These are phyloP conservation scores for Barnettozyma populi DNA, from an alignment of 805 yeast species.

Conservation along the genomic window DNA sequence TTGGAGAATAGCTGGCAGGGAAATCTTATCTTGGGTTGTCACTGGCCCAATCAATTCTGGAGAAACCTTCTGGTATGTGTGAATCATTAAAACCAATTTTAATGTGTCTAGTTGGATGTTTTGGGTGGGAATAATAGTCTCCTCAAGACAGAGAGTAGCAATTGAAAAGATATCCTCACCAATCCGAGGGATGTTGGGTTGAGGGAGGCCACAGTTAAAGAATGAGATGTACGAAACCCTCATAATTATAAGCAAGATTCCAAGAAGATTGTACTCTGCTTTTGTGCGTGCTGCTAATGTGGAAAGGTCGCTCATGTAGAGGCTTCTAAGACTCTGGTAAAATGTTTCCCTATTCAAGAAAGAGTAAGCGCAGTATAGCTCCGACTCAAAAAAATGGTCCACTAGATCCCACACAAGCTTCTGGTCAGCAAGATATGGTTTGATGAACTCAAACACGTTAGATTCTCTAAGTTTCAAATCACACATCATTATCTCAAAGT, in stretches of 20 bases:
- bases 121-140: neutral
- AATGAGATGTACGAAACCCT: slow-evolving; percentile 1
- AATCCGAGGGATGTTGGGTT: neutral
- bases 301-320: neutral
- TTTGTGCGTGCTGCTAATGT: neutral
- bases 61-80: neutral
- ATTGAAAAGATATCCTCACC: neutral
- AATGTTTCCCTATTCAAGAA: neutral
- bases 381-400: slow-evolving; percentile 3
- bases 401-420: neutral
- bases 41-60: neutral
- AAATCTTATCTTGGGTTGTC: neutral
- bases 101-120: neutral
- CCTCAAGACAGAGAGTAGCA: slow-evolving; percentile 1
- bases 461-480: neutral
- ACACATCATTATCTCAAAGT: neutral
- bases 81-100: neutral
- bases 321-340: neutral
- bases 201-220: neutral
- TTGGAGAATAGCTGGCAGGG: neutral
- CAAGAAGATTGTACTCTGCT: neutral
- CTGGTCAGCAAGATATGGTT: neutral
- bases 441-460: neutral
- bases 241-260: neutral
- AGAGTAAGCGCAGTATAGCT: neutral